phyloP scores from a whole-genome alignment of 768 basidiomycete genomes.

The Lactifluus subvellereus region DNA sequence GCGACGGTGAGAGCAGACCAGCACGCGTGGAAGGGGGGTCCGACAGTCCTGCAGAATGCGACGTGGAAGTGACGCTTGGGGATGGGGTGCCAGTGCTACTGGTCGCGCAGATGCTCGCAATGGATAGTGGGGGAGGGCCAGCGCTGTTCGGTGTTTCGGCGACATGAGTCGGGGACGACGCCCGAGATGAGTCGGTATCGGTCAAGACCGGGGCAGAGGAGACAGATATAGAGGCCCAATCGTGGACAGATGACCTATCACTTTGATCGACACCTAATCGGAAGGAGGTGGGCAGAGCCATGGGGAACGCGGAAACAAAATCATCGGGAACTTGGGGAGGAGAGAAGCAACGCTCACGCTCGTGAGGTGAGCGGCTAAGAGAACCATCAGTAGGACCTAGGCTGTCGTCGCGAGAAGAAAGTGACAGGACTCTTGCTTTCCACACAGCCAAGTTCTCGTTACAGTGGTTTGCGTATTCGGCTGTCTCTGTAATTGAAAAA shows the following conservation, averaged over 20 bases:
- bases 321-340: conserved; percentile 36
- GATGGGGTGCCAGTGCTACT: conserved; percentile 12
- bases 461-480: conserved; percentile 60
- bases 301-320: conserved; percentile 49
- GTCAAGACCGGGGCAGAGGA: conserved; percentile 16
- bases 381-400: conserved; percentile 4
- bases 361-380: conserved; percentile 12
- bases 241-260: conserved; percentile 25
- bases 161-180: conserved; percentile 22
- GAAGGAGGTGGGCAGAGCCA: conserved; percentile 46
- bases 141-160: conserved; percentile 16
- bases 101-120: conserved; percentile 1
- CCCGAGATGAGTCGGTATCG: conserved; percentile 24
- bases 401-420: conserved; percentile 29
- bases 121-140: conserved; percentile 19
- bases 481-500: conserved; percentile 47
- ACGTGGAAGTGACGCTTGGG: conserved; percentile 11
- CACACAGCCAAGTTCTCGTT: conserved; percentile 64
- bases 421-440: conserved; percentile 45
- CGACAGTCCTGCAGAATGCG: conserved; percentile 8
- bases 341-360: conserved; percentile 23
- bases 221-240: conserved; percentile 17
- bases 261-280: conserved; percentile 28
- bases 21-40: conserved; percentile 12
- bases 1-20: conserved; percentile 13